Conservation (phyloP, 2,329 filamentous ascomycete genomes). For the Penicillium sp. region DNA sequence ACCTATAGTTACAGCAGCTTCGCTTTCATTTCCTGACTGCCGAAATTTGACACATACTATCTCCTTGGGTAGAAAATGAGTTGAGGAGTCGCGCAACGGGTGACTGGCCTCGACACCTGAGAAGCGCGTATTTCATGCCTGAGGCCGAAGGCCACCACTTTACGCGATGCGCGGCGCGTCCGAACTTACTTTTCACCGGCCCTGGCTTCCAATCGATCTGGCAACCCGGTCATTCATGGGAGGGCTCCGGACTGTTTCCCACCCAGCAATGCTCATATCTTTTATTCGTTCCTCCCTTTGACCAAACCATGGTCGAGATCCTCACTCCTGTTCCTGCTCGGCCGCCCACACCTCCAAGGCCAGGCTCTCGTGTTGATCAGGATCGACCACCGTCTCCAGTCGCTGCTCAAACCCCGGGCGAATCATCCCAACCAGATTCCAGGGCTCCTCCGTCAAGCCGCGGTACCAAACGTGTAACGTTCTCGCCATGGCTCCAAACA, state of each 20-base stretch:
- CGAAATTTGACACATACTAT: neutral
- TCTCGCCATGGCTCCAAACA: conserved; percentile 56
- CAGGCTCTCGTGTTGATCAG: conserved; percentile 29
- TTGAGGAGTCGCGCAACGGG: too few species aligned
- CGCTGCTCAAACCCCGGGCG: conserved; percentile 37
- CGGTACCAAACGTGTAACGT: conserved; percentile 57
- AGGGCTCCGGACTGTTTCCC: conserved; percentile 2
- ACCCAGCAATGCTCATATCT: conserved; percentile 28
- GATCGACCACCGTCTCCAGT: conserved; percentile 38
- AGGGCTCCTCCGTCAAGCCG: conserved; percentile 34
- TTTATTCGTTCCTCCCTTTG: conserved; percentile 15
- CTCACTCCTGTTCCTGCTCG: conserved; percentile 49
- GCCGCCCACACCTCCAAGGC: conserved; percentile 55
- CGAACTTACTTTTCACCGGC: conserved; percentile 16
- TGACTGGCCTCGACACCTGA: neutral
- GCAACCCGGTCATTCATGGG: conserved; percentile 3
- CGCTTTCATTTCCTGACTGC: neutral
- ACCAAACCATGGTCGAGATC: conserved; percentile 40
- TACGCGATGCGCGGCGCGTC: conserved; percentile 29
- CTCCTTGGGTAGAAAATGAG: neutral
- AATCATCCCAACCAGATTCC: conserved; percentile 42
- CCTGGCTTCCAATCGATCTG: conserved; percentile 7
- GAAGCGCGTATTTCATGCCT: conserved; percentile 6
- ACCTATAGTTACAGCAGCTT: too few species aligned
- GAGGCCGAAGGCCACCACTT: conserved; percentile 31